Evolutionary conservation across 495 filamentous ascomycete species (phyloP).

Genomic region (Daldinia childiae): DNA sequence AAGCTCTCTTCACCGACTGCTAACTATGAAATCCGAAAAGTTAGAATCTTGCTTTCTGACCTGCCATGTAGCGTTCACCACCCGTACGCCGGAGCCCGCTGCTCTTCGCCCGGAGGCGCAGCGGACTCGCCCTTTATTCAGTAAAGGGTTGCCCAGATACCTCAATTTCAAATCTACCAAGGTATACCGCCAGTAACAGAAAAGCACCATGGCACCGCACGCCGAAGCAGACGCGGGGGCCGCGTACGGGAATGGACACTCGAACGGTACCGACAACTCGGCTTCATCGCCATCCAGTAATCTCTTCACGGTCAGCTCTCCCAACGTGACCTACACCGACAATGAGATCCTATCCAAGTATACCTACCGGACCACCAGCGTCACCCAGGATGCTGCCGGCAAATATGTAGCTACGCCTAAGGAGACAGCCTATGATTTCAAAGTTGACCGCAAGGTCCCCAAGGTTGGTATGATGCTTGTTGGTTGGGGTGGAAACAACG

Average conservation of each 20-base stretch:
- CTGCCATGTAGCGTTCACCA: slow-evolving; percentile 77
- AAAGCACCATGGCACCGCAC: slow-evolving; percentile 87
- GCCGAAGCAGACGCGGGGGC: slow-evolving; percentile 76
- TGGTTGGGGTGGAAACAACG: slow-evolving; percentile 98
- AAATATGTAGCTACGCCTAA: slow-evolving; percentile 85
- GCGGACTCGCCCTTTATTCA: slow-evolving; percentile 75
- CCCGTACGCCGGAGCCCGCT: slow-evolving; percentile 96
- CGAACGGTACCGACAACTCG: slow-evolving; percentile 41
- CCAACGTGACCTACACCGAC: slow-evolving; percentile 91
- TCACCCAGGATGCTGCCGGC: slow-evolving; percentile 72
- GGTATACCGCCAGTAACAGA: slow-evolving; percentile 11
- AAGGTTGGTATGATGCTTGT: slow-evolving; percentile 98
- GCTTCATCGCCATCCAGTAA: slow-evolving; percentile 47
- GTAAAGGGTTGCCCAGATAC: slow-evolving; percentile 60
- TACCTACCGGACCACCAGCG: slow-evolving; percentile 89
- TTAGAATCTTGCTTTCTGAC: slow-evolving; percentile 15
- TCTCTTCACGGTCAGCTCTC: slow-evolving; percentile 87
- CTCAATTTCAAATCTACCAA: slow-evolving; percentile 41
- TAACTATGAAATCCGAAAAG: background rate
- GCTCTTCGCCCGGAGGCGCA: slow-evolving; percentile 87
- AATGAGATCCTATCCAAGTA: slow-evolving; percentile 91
- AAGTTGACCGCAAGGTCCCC: slow-evolving; percentile 91
- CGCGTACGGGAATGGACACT: slow-evolving; percentile 74
- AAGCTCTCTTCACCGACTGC: slow-evolving; percentile 47
- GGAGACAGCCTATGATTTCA: slow-evolving; percentile 95